Evolutionary conservation across 805 yeast species (phyloP).

Genomic region (Kodamaea leandrae): DNA sequence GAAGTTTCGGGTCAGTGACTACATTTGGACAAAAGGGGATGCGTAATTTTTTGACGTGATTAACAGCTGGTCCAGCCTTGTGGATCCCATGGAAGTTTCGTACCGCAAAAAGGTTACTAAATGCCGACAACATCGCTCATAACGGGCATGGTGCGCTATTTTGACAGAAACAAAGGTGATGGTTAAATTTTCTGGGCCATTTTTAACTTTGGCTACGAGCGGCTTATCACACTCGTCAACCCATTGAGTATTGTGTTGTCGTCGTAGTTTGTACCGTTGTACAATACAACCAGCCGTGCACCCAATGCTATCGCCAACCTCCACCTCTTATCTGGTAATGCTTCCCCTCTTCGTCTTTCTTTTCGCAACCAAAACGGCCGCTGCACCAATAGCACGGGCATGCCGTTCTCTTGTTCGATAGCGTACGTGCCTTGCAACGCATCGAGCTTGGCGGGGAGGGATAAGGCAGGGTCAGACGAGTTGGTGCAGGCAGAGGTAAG

Average conservation of each 20-base stretch:
- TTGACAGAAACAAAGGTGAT: no score
- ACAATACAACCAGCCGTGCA: background rate
- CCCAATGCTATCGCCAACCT: background rate
- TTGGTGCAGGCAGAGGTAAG: background rate
- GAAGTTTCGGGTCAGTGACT: no score
- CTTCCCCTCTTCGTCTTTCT: background rate
- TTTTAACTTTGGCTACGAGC: no score
- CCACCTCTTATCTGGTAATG: background rate
- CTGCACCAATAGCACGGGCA: background rate
- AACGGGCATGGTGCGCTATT: no score
- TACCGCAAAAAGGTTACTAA: no score
- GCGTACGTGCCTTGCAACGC: background rate
- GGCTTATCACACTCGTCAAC: background rate
- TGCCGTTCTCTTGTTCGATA: background rate
- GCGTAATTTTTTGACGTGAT: no score
- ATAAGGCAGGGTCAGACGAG: background rate
- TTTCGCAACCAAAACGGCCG: conserved; percentile 7
- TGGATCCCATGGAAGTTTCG: no score
- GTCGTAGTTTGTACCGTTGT: conserved; percentile 5
- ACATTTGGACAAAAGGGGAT: no score
- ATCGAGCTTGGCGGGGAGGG: background rate
- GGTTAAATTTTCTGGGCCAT: no score
- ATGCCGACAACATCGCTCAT: no score
- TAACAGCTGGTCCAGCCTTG: no score
- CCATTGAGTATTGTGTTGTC: conserved; percentile 4